Conservation (phyloP, 2,329 filamentous ascomycete species). For the Macrophomina tecta region DNA sequence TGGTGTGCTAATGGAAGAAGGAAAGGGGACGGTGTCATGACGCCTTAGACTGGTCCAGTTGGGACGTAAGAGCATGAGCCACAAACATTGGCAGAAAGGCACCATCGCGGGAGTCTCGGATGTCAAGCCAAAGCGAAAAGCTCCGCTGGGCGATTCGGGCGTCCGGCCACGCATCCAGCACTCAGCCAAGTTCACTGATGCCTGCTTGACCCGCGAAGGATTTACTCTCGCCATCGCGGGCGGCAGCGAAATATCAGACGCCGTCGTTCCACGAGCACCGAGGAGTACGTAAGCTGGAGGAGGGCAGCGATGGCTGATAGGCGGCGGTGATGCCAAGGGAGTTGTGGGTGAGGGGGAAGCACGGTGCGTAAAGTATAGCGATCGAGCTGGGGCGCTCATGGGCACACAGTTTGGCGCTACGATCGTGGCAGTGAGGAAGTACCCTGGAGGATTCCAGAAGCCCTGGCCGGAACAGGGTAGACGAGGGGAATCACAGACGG, state of each 20-base stretch:
- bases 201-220: background rate
- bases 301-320: background rate
- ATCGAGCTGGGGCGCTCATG: conserved; percentile 6
- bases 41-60: conserved; percentile 1
- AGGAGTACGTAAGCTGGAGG: conserved; percentile 1
- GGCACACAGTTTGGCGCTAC: background rate
- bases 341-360: background rate
- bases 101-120: background rate
- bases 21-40: conserved; percentile 9
- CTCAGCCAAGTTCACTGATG: background rate
- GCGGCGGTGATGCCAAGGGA: background rate
- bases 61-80: background rate
- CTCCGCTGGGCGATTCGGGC: background rate
- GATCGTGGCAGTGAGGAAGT: conserved; percentile 6
- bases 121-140: background rate
- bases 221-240: background rate
- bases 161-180: background rate
- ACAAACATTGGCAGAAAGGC: conserved; percentile 8
- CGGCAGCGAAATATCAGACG: background rate
- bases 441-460: conserved; percentile 1
- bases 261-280: background rate
- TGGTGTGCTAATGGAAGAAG: background rate
- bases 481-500: background rate
- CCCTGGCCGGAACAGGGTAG: conserved; percentile 1
- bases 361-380: background rate